phyloP scores from a whole-genome alignment of 441 rosid species.

The Brassica balearica region DNA sequence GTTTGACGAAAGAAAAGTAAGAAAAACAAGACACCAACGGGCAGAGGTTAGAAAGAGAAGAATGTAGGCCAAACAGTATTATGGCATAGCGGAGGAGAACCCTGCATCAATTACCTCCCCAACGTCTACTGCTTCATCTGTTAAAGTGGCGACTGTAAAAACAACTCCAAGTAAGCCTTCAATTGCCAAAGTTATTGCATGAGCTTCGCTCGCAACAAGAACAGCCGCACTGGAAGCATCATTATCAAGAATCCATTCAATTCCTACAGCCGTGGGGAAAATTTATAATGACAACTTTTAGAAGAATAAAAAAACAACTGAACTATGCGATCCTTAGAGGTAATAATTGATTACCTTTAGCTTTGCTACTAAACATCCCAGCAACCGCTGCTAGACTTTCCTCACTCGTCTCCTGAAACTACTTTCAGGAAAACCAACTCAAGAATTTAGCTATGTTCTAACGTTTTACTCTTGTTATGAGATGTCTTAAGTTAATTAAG shows the following conservation, averaged over 20 bases:
- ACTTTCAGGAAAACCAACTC: slow-evolving; percentile 40
- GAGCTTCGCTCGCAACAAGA: slow-evolving; percentile 99
- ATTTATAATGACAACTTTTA: slow-evolving; percentile 1
- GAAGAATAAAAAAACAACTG: not conserved
- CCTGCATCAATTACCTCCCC: slow-evolving; percentile 77
- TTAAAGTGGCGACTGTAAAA: slow-evolving; percentile 96
- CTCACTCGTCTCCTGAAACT: slow-evolving; percentile 98
- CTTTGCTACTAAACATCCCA: slow-evolving; percentile 99
- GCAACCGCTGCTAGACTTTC: slow-evolving; percentile 99
- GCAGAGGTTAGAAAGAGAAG: slow-evolving; percentile 30
- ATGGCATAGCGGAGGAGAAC: slow-evolving; percentile 30
- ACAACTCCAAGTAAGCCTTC: slow-evolving; percentile 98
- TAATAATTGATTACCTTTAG: slow-evolving; percentile 74
- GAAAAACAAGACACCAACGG: slow-evolving; percentile 32
- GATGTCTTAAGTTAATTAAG: slow-evolving; percentile 18
- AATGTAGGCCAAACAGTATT: slow-evolving; percentile 15
- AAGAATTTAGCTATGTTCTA: slow-evolving; percentile 32
- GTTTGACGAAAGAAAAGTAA: slow-evolving; percentile 42
- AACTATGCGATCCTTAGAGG: slow-evolving; percentile 3
- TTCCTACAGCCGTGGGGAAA: slow-evolving; percentile 59
- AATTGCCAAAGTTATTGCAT: slow-evolving; percentile 96
- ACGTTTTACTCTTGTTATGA: not conserved
- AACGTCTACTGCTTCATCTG: slow-evolving; percentile 93
- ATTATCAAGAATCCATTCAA: slow-evolving; percentile 99
- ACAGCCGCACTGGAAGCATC: slow-evolving; percentile 99